A percentile compares a stretch with the other conserved stretches of the same genome.
These are phyloP conservation scores for Metroxylon sagu DNA, from an alignment of 176 grass and related monocot genomes.

Conservation along the genomic window DNA sequence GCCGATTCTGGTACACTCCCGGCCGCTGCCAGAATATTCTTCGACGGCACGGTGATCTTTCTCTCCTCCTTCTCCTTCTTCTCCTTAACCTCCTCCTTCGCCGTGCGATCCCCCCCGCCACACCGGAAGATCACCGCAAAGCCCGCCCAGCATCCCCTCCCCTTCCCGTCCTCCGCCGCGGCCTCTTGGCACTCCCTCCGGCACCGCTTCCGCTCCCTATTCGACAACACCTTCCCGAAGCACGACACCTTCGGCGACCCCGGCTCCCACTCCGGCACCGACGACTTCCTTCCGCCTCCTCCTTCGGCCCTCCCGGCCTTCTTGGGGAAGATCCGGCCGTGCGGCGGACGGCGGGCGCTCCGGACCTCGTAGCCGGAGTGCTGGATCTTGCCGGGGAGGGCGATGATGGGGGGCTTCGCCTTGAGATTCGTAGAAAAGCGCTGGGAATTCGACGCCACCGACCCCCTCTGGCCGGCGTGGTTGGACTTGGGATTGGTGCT, in stretches of 20 bases:
- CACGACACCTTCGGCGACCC: conserved; percentile 95
- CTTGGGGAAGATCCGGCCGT: conserved; percentile 55
- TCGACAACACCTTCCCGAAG: conserved; percentile 85
- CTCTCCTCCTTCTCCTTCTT: neutral
- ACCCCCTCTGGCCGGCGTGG: conserved; percentile 22
- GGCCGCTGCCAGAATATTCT: too few relatives aligned
- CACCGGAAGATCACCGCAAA: neutral
- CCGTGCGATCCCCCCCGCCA: neutral
- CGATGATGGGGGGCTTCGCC: conserved; percentile 46
- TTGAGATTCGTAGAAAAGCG: neutral
- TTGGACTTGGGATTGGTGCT: conserved; percentile 86
- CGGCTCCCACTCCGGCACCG: conserved; percentile 46
- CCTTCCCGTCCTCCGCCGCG: neutral
- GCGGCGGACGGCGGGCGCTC: conserved; percentile 34
- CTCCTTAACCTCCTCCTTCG: neutral
- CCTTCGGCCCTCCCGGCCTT: conserved; percentile 23
- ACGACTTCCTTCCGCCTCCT: conserved; percentile 7
- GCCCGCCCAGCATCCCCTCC: neutral
- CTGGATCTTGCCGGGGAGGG: conserved; percentile 49
- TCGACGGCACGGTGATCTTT: too few relatives aligned
- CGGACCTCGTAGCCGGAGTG: conserved; percentile 22
- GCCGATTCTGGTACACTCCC: too few relatives aligned
- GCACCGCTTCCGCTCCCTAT: conserved; percentile 48
- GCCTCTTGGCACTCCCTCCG: neutral
- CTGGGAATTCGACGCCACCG: too few relatives aligned